A percentile compares a stretch with the other conserved stretches of the same genome.
Conservation (phyloP, 2,329 filamentous ascomycete species). For the Fusarium dlaminii region DNA sequence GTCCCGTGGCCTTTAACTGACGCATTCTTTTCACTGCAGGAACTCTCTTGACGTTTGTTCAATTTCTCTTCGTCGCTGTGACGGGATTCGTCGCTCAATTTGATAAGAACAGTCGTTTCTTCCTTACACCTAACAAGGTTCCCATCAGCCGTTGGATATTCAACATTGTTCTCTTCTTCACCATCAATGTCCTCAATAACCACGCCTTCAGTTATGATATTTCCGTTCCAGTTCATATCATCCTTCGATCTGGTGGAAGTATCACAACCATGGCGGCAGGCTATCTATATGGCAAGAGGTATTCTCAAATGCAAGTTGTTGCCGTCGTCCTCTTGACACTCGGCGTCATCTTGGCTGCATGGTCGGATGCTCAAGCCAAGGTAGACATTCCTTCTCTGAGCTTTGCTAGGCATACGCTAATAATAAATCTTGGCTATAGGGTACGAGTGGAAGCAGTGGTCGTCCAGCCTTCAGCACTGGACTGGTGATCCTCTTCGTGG, state of each 20-base stretch:
- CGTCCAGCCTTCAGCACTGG: conserved; percentile 64
- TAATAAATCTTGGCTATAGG: conserved; percentile 12
- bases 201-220: conserved; percentile 98
- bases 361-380: conserved; percentile 88
- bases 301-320: conserved; percentile 80
- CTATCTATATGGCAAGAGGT: conserved; percentile 84
- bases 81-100: conserved; percentile 81
- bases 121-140: conserved; percentile 79
- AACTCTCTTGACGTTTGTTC: conserved; percentile 87
- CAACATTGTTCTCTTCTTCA: conserved; percentile 91
- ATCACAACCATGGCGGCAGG: conserved; percentile 96
- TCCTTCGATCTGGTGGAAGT: conserved; percentile 91
- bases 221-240: conserved; percentile 96
- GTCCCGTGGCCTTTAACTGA: conserved; percentile 23
- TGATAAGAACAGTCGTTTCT: conserved; percentile 74
- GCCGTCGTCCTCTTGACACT: conserved; percentile 85
- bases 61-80: conserved; percentile 84
- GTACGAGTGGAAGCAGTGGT: conserved; percentile 20
- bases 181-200: conserved; percentile 96
- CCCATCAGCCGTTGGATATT: conserved; percentile 86
- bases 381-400: conserved; percentile 54
- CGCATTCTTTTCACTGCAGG: conserved; percentile 57
- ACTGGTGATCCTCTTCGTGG: conserved; percentile 83
- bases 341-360: conserved; percentile 87
- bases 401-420: neutral